Conservation (phyloP, 768 basidiomycete species). For the Tricholoma furcatifolium region DNA sequence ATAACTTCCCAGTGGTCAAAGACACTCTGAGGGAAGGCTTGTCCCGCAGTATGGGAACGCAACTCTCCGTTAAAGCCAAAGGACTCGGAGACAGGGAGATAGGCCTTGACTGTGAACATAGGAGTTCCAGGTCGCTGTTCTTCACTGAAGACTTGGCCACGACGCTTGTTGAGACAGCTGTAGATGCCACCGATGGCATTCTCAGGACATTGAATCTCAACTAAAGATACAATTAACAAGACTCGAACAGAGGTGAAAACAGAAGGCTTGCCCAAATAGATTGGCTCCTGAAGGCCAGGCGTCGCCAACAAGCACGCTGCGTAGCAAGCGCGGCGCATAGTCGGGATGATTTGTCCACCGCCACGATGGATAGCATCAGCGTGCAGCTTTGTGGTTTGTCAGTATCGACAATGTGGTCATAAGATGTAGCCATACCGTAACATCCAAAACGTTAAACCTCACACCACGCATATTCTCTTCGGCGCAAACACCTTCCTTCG, state of each 20-base stretch:
- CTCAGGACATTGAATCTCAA: slow-evolving; percentile 99
- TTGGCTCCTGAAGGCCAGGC: slow-evolving; percentile 91
- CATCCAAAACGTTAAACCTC: slow-evolving; percentile 94
- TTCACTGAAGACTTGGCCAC: slow-evolving; percentile 98
- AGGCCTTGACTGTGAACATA: slow-evolving; percentile 99
- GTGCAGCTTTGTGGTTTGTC: slow-evolving; percentile 61
- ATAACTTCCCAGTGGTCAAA: slow-evolving; percentile 94
- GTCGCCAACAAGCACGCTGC: slow-evolving; percentile 92
- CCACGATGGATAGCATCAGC: slow-evolving; percentile 99
- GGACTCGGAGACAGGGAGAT: slow-evolving; percentile 87
- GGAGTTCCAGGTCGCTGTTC: slow-evolving; percentile 97
- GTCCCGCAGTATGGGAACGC: slow-evolving; percentile 88
- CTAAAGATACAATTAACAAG: slow-evolving; percentile 33
- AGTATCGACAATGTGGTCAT: background rate
- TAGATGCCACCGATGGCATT: slow-evolving; percentile 99
- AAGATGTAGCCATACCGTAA: slow-evolving; percentile 58
- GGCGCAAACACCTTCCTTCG: slow-evolving; percentile 94
- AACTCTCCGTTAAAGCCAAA: slow-evolving; percentile 99
- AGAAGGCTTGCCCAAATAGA: slow-evolving; percentile 74
- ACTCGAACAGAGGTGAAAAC: background rate
- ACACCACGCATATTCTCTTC: slow-evolving; percentile 99
- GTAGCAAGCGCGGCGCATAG: slow-evolving; percentile 94
- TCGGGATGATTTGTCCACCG: slow-evolving; percentile 98
- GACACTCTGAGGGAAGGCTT: slow-evolving; percentile 97
- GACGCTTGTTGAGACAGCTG: slow-evolving; percentile 89